These are phyloP conservation scores for Lichtheimia ramosa DNA, from an alignment of 371 early-diverging fungal species.

Conservation along the genomic window DNA sequence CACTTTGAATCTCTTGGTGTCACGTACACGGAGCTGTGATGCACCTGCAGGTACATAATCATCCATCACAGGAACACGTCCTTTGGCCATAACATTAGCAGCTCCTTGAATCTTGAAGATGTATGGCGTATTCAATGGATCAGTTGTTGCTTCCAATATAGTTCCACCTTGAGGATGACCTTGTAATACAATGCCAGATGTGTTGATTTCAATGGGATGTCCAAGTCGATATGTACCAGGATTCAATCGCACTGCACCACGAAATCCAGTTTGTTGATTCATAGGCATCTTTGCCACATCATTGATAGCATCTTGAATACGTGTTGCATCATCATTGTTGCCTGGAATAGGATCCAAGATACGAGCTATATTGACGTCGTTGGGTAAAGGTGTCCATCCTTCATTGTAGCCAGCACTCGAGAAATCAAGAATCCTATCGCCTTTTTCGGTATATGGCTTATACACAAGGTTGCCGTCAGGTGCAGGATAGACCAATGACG, in stretches of 20 bases:
- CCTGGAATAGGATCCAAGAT: slow-evolving; percentile 20
- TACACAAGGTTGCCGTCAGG: slow-evolving; percentile 30
- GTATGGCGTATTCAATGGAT: slow-evolving; percentile 6
- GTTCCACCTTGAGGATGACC: slow-evolving; percentile 48
- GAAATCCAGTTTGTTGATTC: slow-evolving; percentile 11
- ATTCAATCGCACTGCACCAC: slow-evolving; percentile 35
- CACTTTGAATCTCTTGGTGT: slow-evolving; percentile 9
- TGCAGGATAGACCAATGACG: slow-evolving; percentile 12
- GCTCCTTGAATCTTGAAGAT: slow-evolving; percentile 22
- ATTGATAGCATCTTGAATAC: slow-evolving; percentile 44
- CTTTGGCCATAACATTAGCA: slow-evolving; percentile 23
- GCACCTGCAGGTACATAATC: slow-evolving; percentile 43
- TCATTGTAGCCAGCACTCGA: slow-evolving; percentile 51
- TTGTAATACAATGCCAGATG: slow-evolving; percentile 43
- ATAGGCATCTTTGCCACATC: slow-evolving; percentile 26
- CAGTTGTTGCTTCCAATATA: slow-evolving; percentile 26
- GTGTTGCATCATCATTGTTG: slow-evolving; percentile 28
- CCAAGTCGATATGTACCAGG: slow-evolving; percentile 37
- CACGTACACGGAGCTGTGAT: slow-evolving; percentile 12
- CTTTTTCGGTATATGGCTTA: slow-evolving; percentile 39
- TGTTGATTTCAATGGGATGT: slow-evolving; percentile 27
- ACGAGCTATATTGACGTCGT: slow-evolving; percentile 20
- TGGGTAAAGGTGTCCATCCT: slow-evolving; percentile 29
- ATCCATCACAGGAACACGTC: slow-evolving; percentile 32
- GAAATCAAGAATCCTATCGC: slow-evolving; percentile 50